A percentile compares a stretch with the other conserved stretches of the same genome.
Conservation (phyloP, 108 stramenopile genomes). For the Pinguiococcus pyrenoidosus region DNA sequence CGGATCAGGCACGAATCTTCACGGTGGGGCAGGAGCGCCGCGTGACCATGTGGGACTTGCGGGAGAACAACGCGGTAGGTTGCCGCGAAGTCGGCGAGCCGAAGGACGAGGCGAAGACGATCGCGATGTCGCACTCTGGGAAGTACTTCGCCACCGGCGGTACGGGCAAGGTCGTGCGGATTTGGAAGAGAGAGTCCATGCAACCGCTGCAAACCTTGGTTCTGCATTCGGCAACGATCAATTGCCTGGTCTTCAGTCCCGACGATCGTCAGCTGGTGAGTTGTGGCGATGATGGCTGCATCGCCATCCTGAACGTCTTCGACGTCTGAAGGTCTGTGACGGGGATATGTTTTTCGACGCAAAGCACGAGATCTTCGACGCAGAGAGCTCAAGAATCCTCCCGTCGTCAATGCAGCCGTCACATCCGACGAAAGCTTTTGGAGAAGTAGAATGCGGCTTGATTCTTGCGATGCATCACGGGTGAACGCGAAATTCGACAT, state of each 20-base stretch:
- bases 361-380: no score
- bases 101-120: conserved; percentile 17
- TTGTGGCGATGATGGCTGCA: conserved; percentile 42
- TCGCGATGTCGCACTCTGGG: conserved; percentile 8
- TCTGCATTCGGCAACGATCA: conserved; percentile 16
- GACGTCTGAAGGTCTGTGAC: no score
- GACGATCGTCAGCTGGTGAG: conserved; percentile 49
- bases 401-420: no score
- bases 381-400: no score
- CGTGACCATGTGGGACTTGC: conserved; percentile 41
- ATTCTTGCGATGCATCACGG: no score
- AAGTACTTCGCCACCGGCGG: conserved; percentile 18
- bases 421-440: no score
- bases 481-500: no score
- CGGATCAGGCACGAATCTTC: conserved; percentile 31
- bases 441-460: no score
- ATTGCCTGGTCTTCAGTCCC: conserved; percentile 22
- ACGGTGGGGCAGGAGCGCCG: conserved; percentile 47
- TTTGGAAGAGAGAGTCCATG: conserved; percentile 15
- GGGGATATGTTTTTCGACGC: no score
- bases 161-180: conserved; percentile 4
- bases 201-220: not conserved
- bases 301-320: conserved; percentile 43
- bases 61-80: conserved; percentile 31
- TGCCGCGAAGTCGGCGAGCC: no score